phyloP scores from a whole-genome alignment of 176 grass and related monocot genomes.

The Cocos nucifera region DNA sequence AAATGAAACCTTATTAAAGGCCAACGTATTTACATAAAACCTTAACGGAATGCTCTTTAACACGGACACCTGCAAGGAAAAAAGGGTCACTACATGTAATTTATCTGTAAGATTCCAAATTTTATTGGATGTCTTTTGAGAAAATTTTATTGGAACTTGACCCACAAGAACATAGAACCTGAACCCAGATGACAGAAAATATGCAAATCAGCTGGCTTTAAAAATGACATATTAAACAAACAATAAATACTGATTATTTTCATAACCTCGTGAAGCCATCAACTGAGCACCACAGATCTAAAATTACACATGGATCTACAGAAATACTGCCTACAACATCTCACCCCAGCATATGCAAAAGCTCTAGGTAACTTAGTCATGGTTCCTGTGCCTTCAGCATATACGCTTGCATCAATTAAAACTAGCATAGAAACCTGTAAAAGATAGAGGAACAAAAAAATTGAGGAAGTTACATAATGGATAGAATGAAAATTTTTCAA shows the following conservation, averaged over 20 bases:
- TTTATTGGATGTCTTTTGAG: too few relatives aligned
- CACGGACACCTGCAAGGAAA: constrained; percentile 40
- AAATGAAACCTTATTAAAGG: constrained; percentile 39
- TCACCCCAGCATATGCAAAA: constrained; percentile 73
- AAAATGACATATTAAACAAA: too few relatives aligned
- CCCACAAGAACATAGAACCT: too few relatives aligned
- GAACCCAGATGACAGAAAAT: too few relatives aligned
- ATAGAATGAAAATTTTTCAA: background rate
- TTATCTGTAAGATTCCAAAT: too few relatives aligned
- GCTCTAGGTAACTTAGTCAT: constrained; percentile 65
- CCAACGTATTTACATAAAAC: constrained; percentile 46
- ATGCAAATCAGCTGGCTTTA: too few relatives aligned
- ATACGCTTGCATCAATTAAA: constrained; percentile 85
- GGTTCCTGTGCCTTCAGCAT: constrained; percentile 57
- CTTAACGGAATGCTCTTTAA: constrained; percentile 76
- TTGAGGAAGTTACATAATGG: background rate
- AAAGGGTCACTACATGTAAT: background rate
- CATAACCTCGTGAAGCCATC: too few relatives aligned
- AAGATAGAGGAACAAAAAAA: background rate
- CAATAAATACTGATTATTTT: too few relatives aligned
- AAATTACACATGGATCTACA: background rate
- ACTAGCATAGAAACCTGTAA: constrained; percentile 78
- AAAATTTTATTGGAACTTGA: too few relatives aligned
- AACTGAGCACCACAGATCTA: too few relatives aligned
- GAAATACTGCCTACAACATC: constrained; percentile 14